Conservation (phyloP, 768 basidiomycete species). For the Astraeus odoratus region DNA sequence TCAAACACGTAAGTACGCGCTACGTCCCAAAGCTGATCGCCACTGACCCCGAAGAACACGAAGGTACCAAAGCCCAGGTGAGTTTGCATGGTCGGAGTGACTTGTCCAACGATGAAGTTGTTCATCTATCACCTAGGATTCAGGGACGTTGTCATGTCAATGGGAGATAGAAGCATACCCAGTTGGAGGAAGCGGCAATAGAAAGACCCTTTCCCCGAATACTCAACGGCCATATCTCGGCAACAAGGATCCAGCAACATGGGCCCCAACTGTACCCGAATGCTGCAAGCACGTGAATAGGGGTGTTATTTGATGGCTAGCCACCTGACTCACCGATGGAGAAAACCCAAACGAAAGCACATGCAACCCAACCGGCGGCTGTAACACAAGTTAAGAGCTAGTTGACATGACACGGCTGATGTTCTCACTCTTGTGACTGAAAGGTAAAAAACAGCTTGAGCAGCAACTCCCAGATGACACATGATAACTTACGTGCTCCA, state of each 20-base stretch:
- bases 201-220: slow-evolving; percentile 72
- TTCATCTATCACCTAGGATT: slow-evolving; percentile 46
- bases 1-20: neutral
- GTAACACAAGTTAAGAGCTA: slow-evolving; percentile 3
- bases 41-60: slow-evolving; percentile 63
- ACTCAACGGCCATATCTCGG: slow-evolving; percentile 68
- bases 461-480: neutral
- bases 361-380: slow-evolving; percentile 71
- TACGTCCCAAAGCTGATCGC: neutral
- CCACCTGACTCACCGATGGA: slow-evolving; percentile 42
- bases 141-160: neutral
- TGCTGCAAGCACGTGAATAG: slow-evolving; percentile 20
- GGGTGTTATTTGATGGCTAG: neutral
- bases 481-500: slow-evolving; percentile 39
- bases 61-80: slow-evolving; percentile 66
- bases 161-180: slow-evolving; percentile 34
- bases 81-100: slow-evolving; percentile 68
- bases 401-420: neutral
- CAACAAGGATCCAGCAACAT: slow-evolving; percentile 70
- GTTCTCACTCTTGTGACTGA: neutral
- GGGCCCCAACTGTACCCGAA: slow-evolving; percentile 81
- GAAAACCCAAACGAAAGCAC: slow-evolving; percentile 68
- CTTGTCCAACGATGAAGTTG: slow-evolving; percentile 51
- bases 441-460: neutral
- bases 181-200: slow-evolving; percentile 71